Evolutionary conservation across 257 asterid species (phyloP).

Genomic region (Eucommia ulmoides): DNA sequence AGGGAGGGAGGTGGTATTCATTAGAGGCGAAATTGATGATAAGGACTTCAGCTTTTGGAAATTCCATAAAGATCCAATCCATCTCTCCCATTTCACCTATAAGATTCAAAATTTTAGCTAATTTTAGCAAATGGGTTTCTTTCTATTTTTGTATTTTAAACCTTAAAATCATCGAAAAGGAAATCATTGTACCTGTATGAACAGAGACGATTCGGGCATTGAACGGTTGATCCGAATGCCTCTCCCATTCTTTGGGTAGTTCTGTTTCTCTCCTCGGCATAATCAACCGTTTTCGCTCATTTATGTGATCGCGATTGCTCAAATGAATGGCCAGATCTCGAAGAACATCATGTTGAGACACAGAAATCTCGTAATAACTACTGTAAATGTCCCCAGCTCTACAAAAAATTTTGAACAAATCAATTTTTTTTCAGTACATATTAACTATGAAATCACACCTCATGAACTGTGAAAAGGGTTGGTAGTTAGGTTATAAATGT

Average conservation of each 20-base stretch:
- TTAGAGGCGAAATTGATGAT: slow-evolving; percentile 60
- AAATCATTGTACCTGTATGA: slow-evolving; percentile 64
- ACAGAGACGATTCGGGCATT: slow-evolving; percentile 69
- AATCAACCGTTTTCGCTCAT: slow-evolving; percentile 48
- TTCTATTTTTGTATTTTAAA: no score
- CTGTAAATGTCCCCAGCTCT: slow-evolving; percentile 83
- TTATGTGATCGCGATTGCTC: slow-evolving; percentile 37
- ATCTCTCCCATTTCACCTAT: slow-evolving; percentile 67
- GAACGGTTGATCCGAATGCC: slow-evolving; percentile 57
- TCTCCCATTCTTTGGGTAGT: slow-evolving; percentile 85
- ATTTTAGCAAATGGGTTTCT: no score
- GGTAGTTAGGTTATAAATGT: no score
- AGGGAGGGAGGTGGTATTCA: slow-evolving; percentile 64
- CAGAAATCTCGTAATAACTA: slow-evolving; percentile 80
- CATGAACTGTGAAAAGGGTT: no score
- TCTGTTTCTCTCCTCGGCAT: slow-evolving; percentile 75
- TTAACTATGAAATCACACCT: no score
- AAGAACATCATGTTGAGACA: slow-evolving; percentile 75
- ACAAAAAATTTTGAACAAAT: no score
- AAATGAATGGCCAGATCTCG: slow-evolving; percentile 76
- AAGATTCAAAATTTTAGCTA: neutral
- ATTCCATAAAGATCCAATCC: slow-evolving; percentile 72
- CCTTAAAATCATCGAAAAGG: no score
- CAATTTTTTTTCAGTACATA: no score
- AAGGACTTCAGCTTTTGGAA: slow-evolving; percentile 81